Percentiles rank a stretch among this genome's conserved stretches.
phyloP scores from a whole-genome alignment of 306 rosid species.

The Lotus japonicus region DNA sequence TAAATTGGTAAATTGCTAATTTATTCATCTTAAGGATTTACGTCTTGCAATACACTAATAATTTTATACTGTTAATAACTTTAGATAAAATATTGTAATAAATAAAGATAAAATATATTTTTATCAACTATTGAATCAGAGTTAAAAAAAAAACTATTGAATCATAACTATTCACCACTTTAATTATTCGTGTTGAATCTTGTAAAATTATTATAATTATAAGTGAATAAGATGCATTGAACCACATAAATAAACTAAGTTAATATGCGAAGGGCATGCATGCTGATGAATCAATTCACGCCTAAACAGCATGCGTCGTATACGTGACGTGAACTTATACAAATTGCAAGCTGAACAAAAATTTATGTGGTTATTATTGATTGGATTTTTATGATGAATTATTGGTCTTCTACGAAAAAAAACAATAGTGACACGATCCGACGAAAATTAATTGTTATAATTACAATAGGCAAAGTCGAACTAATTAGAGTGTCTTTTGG shows the following conservation, averaged over 20 bases:
- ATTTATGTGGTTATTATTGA: background rate
- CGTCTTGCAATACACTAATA: no score
- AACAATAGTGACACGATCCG: background rate
- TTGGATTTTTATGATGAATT: background rate
- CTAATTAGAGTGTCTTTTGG: background rate
- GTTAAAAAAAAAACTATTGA: no score
- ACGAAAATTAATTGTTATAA: background rate
- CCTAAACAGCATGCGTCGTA: slow-evolving; percentile 11
- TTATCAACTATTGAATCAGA: no score
- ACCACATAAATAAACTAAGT: background rate
- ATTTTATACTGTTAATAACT: no score
- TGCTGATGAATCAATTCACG: slow-evolving; percentile 22
- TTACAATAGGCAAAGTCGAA: background rate
- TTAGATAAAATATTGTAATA: no score
- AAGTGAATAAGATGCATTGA: no score
- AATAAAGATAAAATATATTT: no score
- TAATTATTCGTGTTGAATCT: no score
- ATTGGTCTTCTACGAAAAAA: background rate
- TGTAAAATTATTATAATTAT: no score
- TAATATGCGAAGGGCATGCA: slow-evolving; percentile 1
- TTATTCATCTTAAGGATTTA: no score
- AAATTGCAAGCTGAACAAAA: background rate
- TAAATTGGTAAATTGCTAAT: no score
- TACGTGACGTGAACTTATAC: background rate
- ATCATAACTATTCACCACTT: no score